Evolutionary conservation across 2,329 filamentous ascomycete genomes (phyloP), one percentile per base, ranked within the genome.

Genomic region (Venturia aucupariae): DNA sequence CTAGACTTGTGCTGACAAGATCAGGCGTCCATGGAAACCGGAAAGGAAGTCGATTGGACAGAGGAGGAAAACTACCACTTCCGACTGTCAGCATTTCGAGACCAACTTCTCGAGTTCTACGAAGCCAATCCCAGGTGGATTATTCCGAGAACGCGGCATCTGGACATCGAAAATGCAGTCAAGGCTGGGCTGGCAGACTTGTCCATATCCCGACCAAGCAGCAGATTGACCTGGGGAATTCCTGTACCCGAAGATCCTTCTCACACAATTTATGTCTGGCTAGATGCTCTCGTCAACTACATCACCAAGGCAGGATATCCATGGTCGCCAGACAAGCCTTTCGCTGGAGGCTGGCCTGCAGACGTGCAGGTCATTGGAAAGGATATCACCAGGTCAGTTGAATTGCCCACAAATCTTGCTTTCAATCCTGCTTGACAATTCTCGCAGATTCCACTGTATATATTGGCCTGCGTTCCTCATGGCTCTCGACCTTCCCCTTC

Each of bases 381-480:
- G 76, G 94, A 99, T 74, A 99, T 99, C 68, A 81, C 96, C 65
- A 88, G 92, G 76, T 79, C 71, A 67, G 71, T 67, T 13, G 55
- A 15, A 19, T 22, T 65, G 27, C 41, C 60, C 17, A 6, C 64
- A 2, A 51, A n/a, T 7, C 27, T 35, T 19, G n/a, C 3, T 57
- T 19, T 6, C 15, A 17, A 32, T 22, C 15, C 35, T 15, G 19
- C 1, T 6, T 57, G 30, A 57, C 8, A 10, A 19, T 5, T 24
- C 39, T 38, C 30, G 19, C 62, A 80, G 81, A 22, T 99, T 99
- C 75, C 95, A 99, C 74, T 93, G 90, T 75, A 87, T 99, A 60
- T 99, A 99, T 80, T 99, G 95, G 94, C 94, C 94, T 0, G 94
- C 94, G 3, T 89, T 99, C 69, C 85, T 99, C 19, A 88, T 99